These are phyloP conservation scores for Pseudoturritis turrita DNA, from an alignment of 345 rosid genomes.

Conservation along the genomic window DNA sequence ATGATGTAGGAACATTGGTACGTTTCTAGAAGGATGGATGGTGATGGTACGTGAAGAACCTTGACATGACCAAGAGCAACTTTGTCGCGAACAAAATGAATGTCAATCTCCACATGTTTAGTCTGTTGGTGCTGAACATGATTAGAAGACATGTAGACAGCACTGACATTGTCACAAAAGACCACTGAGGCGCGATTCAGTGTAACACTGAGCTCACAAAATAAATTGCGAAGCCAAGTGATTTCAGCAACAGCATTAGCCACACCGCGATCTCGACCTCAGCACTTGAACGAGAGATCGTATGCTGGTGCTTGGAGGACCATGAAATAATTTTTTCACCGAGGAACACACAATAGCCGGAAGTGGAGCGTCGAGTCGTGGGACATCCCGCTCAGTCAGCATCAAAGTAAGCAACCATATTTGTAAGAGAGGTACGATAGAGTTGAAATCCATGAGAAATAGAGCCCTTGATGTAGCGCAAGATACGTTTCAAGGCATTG, in stretches of 20 bases:
- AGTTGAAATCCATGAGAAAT: too few relatives aligned
- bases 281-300: too few relatives aligned
- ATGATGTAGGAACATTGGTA: too few relatives aligned
- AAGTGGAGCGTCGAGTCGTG: neutral
- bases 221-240: neutral
- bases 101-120: neutral
- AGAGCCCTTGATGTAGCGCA: too few relatives aligned
- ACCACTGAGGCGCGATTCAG: too few relatives aligned
- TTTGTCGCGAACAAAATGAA: neutral
- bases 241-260: too few relatives aligned
- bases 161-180: neutral
- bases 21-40: too few relatives aligned
- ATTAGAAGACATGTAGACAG: neutral
- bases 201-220: neutral
- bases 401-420: neutral
- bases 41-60: neutral
- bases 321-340: neutral
- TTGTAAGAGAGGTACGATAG: too few relatives aligned
- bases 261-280: too few relatives aligned
- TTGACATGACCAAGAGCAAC: neutral
- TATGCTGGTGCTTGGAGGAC: neutral
- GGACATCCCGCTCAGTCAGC: neutral
- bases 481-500: too few relatives aligned
- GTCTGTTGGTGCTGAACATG: neutral
- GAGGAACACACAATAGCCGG: neutral